These are phyloP conservation scores for Hericium rajendrae DNA, from an alignment of 768 basidiomycete genomes.

Conservation along the genomic window DNA sequence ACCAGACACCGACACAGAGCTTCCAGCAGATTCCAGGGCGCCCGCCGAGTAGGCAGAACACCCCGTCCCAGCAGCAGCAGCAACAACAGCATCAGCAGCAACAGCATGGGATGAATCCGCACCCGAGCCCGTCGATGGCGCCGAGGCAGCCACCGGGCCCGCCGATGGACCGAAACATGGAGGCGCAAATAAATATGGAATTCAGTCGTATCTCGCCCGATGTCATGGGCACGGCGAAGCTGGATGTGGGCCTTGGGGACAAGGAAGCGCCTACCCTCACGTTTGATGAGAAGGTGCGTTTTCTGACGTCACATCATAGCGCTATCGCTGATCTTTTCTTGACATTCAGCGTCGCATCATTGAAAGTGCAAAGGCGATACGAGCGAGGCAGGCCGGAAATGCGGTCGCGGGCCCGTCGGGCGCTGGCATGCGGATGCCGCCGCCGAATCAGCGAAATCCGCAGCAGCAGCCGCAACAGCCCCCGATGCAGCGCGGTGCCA, in stretches of 20 bases:
- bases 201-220: constrained; percentile 29
- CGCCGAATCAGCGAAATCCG: constrained; percentile 26
- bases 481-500: constrained; percentile 25
- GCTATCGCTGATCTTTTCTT: background rate
- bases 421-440: constrained; percentile 21
- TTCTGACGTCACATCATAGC: background rate
- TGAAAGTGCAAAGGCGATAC: constrained; percentile 2
- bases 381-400: constrained; percentile 15
- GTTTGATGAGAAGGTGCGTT: constrained; percentile 50
- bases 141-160: constrained; percentile 33
- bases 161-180: constrained; percentile 14
- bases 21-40: constrained; percentile 35
- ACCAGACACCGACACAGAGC: constrained; percentile 30
- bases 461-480: constrained; percentile 11
- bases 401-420: constrained; percentile 34
- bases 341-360: constrained; percentile 29
- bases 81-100: too few relatives aligned
- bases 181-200: constrained; percentile 29
- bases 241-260: constrained; percentile 34
- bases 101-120: constrained; percentile 27
- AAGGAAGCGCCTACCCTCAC: constrained; percentile 37
- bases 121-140: constrained; percentile 50
- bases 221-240: constrained; percentile 27
- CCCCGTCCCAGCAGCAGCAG: constrained; percentile 18
- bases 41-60: constrained; percentile 51